Evolutionary conservation across 2,329 filamentous ascomycete genomes (phyloP).

Genomic region (Annulohypoxylon truncatum): DNA sequence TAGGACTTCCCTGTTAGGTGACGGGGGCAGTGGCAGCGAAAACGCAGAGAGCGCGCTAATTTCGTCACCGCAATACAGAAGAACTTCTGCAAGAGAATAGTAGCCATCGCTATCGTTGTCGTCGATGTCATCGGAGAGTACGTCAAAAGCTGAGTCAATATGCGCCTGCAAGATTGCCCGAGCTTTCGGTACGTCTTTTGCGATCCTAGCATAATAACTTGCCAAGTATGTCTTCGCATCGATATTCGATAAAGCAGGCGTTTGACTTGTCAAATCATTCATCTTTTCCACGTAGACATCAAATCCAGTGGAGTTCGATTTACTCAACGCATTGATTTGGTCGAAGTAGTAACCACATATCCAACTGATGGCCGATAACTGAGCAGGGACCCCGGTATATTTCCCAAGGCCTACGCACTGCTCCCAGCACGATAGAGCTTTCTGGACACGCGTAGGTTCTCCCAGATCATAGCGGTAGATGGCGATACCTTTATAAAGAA

Average conservation of each 20-base stretch:
- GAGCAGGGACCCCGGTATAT: not conserved
- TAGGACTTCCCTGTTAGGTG: not conserved
- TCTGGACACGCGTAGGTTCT: not conserved
- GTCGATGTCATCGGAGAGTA: conserved; percentile 4
- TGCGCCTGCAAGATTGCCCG: not conserved
- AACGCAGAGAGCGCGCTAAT: not conserved
- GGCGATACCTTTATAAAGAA: conserved; percentile 8
- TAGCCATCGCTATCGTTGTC: conserved; percentile 15
- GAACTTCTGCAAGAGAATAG: not conserved
- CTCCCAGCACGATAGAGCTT: conserved; percentile 2
- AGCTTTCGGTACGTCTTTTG: not conserved
- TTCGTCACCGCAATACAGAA: conserved; percentile 9
- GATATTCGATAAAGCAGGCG: not conserved
- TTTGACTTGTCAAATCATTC: not conserved
- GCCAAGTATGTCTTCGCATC: conserved; percentile 6
- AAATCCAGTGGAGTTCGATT: not conserved
- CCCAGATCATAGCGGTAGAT: not conserved
- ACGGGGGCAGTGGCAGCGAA: not conserved
- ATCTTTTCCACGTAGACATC: not conserved
- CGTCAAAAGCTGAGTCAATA: conserved; percentile 4
- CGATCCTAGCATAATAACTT: not conserved
- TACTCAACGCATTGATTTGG: not conserved
- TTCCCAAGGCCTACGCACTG: not conserved
- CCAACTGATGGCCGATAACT: not conserved
- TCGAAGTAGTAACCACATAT: conserved; percentile 5